These are phyloP conservation scores for Stephanodiscus triporus DNA, from an alignment of 108 stramenopile species.

Conservation along the genomic window DNA sequence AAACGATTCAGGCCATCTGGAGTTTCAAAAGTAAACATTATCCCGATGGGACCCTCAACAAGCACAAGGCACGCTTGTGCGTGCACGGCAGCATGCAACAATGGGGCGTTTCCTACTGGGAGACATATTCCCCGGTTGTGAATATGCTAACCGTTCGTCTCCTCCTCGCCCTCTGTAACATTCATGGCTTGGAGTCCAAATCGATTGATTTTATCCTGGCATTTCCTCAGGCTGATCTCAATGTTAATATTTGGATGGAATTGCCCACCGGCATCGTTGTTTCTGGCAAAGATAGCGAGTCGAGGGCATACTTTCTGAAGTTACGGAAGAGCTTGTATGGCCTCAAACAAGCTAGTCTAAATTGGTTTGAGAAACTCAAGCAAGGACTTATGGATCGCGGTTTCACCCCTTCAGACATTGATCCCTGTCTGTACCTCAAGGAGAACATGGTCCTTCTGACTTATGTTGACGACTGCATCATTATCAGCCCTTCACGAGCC, in stretches of 20 bases:
- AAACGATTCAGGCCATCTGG: conserved; percentile 18
- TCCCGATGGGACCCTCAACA: neutral
- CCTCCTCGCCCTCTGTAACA: neutral
- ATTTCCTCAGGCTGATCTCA: conserved; percentile 31
- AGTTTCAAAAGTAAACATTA: conserved; percentile 1
- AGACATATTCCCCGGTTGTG: conserved; percentile 44
- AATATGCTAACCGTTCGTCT: conserved; percentile 16
- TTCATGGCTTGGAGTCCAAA: neutral
- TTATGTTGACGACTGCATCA: conserved; percentile 40
- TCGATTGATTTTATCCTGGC: neutral
- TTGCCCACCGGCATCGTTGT: neutral
- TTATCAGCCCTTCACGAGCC: neutral
- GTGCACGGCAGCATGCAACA: conserved; percentile 22
- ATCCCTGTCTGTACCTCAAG: neutral
- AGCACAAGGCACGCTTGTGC: conserved; percentile 14
- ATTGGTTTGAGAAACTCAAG: conserved; percentile 18
- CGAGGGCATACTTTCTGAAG: neutral
- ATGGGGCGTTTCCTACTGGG: conserved; percentile 36
- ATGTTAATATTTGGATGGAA: conserved; percentile 9
- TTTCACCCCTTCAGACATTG: conserved; percentile 12
- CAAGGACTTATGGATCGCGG: neutral
- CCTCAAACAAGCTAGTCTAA: conserved; percentile 20
- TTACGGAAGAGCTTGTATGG: conserved; percentile 21
- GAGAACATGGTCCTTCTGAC: neutral
- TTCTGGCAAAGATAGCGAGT: neutral